Evolutionary conservation across 345 rosid species (phyloP), one percentile per base, ranked within the genome.

Genomic region (Populus davidiana): DNA sequence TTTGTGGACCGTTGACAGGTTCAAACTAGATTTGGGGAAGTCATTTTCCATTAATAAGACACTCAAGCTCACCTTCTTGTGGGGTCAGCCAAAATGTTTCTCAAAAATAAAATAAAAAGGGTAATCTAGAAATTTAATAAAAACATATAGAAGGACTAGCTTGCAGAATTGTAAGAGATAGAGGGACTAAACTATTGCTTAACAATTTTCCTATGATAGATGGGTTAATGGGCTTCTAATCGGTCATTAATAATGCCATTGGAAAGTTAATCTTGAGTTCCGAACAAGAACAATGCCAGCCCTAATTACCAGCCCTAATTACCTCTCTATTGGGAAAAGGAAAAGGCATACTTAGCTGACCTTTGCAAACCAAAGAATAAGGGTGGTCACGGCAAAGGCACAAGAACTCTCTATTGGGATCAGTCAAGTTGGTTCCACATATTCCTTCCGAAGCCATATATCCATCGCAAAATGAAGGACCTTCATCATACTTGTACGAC

Each of bases 381-480:
- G 85, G 77, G 1, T 16, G 14, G 41, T 84, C 78, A 8, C 7
- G 12, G 78, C 90, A 88, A 74, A 39, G 44, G 61, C 93, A 91
- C 4, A 18, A 59, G 69, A 91, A 91, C 10, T 1, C 1, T 10
- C 6, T 59, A n/a, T 9, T 44, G 3, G 75, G 14, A 1, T 52
- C n/a, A n/a, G 0, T 23, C 13, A 13, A 0, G 36, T 84, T 80
- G 25, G 85, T 64, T 17, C 93, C 96, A 70, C 94, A 90, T 13
- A 77, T 29, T 31, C 96, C 94, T 0, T 20, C 3, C 1, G 92
- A 83, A 3, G 0, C 10, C 13, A 8, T 0, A 13, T 93, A 93
- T 0, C 0, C 1, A 0, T 3, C 17, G 76, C 97, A 90, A 8
- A 0, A 1, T 0, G 0, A 0, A 0, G 49, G 17, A 20, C 77